Evolutionary conservation across 2,329 filamentous ascomycete species (phyloP).

Genomic region (Trichophyton mentagrophytes): DNA sequence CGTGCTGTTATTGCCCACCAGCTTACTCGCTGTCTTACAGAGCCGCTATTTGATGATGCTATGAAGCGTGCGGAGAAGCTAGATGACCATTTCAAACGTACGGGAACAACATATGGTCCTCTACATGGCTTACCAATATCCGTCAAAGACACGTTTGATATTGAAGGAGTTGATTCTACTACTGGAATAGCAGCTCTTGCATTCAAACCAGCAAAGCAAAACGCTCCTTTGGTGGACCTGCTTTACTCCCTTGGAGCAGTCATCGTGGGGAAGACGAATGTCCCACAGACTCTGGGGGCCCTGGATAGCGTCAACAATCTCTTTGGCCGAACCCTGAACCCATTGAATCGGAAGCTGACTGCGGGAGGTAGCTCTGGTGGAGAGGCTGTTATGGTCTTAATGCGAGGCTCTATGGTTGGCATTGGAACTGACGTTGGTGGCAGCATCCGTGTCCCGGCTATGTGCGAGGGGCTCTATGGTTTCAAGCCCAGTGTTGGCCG

Average conservation of each 20-base stretch:
- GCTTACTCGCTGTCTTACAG: slow-evolving; percentile 38
- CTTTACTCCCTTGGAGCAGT: slow-evolving; percentile 50
- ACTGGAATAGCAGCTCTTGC: slow-evolving; percentile 50
- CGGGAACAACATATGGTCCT: slow-evolving; percentile 39
- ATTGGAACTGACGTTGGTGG: slow-evolving; percentile 50
- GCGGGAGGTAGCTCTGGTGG: slow-evolving; percentile 56
- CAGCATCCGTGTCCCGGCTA: slow-evolving; percentile 36
- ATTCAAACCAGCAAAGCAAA: slow-evolving; percentile 43
- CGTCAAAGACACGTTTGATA: slow-evolving; percentile 36
- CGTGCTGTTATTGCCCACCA: slow-evolving; percentile 30
- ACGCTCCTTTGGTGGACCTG: slow-evolving; percentile 47
- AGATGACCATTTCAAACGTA: slow-evolving; percentile 32
- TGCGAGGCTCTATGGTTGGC: slow-evolving; percentile 47
- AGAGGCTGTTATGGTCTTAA: slow-evolving; percentile 47
- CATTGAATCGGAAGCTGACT: slow-evolving; percentile 46
- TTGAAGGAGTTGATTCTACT: slow-evolving; percentile 41
- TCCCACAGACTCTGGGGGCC: slow-evolving; percentile 46
- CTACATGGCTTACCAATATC: slow-evolving; percentile 50
- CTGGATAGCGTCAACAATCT: slow-evolving; percentile 50
- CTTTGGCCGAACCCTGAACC: slow-evolving; percentile 51
- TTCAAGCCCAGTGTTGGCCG: slow-evolving; percentile 38
- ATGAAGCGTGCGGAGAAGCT: slow-evolving; percentile 37
- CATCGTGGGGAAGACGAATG: slow-evolving; percentile 57
- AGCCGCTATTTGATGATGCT: slow-evolving; percentile 41
- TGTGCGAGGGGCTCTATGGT: slow-evolving; percentile 41